These are phyloP conservation scores for Amaranthus hypochondriacus DNA, from an alignment of 148 eudicot genomes.

Conservation along the genomic window DNA sequence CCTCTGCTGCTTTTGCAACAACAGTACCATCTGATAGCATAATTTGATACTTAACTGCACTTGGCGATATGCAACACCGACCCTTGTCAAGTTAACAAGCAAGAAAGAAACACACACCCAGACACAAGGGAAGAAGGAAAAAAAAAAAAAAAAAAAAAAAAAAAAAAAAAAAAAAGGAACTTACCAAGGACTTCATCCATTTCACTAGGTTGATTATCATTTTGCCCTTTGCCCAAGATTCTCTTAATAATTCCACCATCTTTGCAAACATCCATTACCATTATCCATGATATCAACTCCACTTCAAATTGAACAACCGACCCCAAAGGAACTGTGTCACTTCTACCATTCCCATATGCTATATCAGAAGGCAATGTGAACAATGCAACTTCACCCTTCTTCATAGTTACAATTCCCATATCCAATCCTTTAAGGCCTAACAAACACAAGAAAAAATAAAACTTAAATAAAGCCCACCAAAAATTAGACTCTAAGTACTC, in stretches of 20 bases:
- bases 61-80: background rate
- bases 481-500: background rate
- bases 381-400: slow-evolving; percentile 52
- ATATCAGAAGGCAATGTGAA: slow-evolving; percentile 50
- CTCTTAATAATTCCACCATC: slow-evolving; percentile 72
- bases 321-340: slow-evolving; percentile 34
- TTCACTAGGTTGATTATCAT: slow-evolving; percentile 49
- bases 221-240: slow-evolving; percentile 43
- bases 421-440: slow-evolving; percentile 46
- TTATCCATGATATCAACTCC: slow-evolving; percentile 58
- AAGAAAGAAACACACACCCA: background rate
- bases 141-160: too few species aligned
- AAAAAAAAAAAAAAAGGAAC: background rate
- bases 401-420: slow-evolving; percentile 52
- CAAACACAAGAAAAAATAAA: slow-evolving; percentile 1
- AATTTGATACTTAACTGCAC: slow-evolving; percentile 48
- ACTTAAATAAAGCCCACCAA: background rate
- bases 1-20: slow-evolving; percentile 41
- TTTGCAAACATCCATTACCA: slow-evolving; percentile 51
- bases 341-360: slow-evolving; percentile 34
- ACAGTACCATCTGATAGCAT: slow-evolving; percentile 38
- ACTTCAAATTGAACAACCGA: slow-evolving; percentile 46
- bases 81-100: background rate
- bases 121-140: too few species aligned
- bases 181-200: slow-evolving; percentile 72